Conservation (phyloP, 352 stramenopile genomes). For the Phytophthora pinifolia region DNA sequence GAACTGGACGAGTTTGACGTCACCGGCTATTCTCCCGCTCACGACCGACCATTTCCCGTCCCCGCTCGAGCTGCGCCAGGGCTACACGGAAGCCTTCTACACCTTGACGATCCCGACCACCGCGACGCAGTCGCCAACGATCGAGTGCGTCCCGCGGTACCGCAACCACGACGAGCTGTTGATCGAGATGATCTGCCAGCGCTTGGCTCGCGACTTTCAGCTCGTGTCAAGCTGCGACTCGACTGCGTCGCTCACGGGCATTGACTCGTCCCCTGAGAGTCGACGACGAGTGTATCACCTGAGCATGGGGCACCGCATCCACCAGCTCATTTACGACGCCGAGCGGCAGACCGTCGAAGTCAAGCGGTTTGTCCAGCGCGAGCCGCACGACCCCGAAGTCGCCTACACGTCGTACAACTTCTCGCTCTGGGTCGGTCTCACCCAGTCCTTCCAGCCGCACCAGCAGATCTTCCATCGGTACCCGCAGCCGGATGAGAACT, state of each 20-base stretch:
- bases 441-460: constrained; percentile 66
- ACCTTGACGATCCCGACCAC: constrained; percentile 65
- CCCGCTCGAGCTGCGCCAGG: constrained; percentile 57
- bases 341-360: constrained; percentile 78
- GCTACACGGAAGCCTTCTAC: constrained; percentile 84
- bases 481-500: constrained; percentile 72
- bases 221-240: constrained; percentile 53
- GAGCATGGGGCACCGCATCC: constrained; percentile 81
- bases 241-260: constrained; percentile 29
- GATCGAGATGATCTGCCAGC: constrained; percentile 84
- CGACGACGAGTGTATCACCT: constrained; percentile 54
- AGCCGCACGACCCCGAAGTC: constrained; percentile 29
- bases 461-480: constrained; percentile 76
- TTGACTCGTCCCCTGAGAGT: constrained; percentile 19
- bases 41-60: constrained; percentile 90
- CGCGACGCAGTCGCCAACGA: constrained; percentile 23
- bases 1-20: constrained; percentile 97
- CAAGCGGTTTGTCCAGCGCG: constrained; percentile 67
- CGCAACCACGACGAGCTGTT: constrained; percentile 67
- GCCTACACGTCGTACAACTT: constrained; percentile 66
- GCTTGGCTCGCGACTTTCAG: constrained; percentile 76
- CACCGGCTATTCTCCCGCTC: constrained; percentile 92
- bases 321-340: constrained; percentile 78
- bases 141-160: constrained; percentile 58
- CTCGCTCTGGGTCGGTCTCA: constrained; percentile 67